Base-by-base conservation (phyloP, 257 asterid species). In the Capsicum pubescens region DNA sequence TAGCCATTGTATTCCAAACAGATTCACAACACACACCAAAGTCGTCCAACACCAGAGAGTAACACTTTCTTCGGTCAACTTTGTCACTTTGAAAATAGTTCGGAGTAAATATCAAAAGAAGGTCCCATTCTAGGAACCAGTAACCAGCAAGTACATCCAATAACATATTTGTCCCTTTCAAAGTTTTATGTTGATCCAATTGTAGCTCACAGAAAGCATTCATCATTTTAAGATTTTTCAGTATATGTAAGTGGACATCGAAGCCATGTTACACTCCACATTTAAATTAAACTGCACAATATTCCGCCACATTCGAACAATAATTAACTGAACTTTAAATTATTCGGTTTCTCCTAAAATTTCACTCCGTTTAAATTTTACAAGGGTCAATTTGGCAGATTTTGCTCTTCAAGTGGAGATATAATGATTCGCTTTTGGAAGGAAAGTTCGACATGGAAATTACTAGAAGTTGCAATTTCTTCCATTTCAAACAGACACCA, bases 41-140 rank as follows among this genome's bases (percentile, higher is more conserved):
- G 58, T 71, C 46, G 79, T 46, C 17, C 9, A 8, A 44, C 79
- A 46, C 79, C 39, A 71, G 10, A 44, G 17, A 17, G 39, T 71
- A 70, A 48, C 57, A 71, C 36, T 70, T 70, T 42, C 79, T 44
- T 44, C 8, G 10, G 79, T 71, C 79, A 71, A 44, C 79, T 71
- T 17, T 71, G 79, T 71, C 5, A 36, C 74, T 13, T 3, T 36
- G 76, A 67, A 67, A 67, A 36, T 14, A 67, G 19, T 7, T 36
- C 50, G 4, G 50, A 67, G 21, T 36, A 35, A 35, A 67, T 42
- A 14, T 67, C 76, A 36, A 36, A 67, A 66, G 19, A 66, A 36
- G 21, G 12, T 35, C 12, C 0, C 12, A 12, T 67, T 67, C 26
- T 58, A 58, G 26, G 64, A 39, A 39, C 44, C 44, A 39, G 4